Evolutionary conservation across 352 stramenopile species (phyloP).

Genomic region (Phytophthora melonis): DNA sequence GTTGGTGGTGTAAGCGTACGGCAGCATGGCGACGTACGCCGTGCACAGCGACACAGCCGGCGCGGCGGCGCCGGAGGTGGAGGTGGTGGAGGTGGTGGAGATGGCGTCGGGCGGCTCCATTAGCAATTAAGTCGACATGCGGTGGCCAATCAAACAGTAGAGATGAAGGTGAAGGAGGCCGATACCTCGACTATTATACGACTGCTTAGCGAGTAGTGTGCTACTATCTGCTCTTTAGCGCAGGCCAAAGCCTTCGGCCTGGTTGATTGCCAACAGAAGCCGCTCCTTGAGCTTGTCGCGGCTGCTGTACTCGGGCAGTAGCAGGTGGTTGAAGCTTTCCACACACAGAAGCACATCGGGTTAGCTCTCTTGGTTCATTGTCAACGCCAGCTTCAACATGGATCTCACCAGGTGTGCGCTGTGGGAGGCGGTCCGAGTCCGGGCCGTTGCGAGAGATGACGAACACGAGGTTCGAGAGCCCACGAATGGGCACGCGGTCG

Average conservation of each 20-base stretch:
- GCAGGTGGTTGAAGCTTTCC: conserved; percentile 87
- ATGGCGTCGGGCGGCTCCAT: conserved; percentile 4
- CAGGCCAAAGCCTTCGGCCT: conserved; percentile 87
- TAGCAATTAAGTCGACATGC: conserved; percentile 9
- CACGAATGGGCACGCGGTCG: conserved; percentile 85
- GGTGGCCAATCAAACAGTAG: too few species aligned
- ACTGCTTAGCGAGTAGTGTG: background rate
- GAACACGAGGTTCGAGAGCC: conserved; percentile 83
- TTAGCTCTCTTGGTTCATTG: conserved; percentile 11
- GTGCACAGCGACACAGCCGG: conserved; percentile 49
- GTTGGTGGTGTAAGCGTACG: conserved; percentile 89
- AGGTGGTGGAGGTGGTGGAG: too few species aligned
- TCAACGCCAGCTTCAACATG: conserved; percentile 8
- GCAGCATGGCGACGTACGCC: conserved; percentile 90
- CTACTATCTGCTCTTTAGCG: too few species aligned
- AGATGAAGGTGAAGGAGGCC: background rate
- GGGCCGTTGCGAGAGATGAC: conserved; percentile 87
- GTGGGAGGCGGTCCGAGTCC: conserved; percentile 87
- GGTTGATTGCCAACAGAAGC: conserved; percentile 82
- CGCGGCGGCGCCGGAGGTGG: background rate
- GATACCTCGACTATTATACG: conserved; percentile 11
- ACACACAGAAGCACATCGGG: conserved; percentile 14
- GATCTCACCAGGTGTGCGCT: conserved; percentile 82
- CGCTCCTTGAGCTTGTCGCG: conserved; percentile 85
- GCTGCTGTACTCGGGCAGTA: conserved; percentile 84